These are phyloP conservation scores for Heterobasidion irregulare DNA, from an alignment of 1,284 basidiomycete species.

Conservation along the genomic window DNA sequence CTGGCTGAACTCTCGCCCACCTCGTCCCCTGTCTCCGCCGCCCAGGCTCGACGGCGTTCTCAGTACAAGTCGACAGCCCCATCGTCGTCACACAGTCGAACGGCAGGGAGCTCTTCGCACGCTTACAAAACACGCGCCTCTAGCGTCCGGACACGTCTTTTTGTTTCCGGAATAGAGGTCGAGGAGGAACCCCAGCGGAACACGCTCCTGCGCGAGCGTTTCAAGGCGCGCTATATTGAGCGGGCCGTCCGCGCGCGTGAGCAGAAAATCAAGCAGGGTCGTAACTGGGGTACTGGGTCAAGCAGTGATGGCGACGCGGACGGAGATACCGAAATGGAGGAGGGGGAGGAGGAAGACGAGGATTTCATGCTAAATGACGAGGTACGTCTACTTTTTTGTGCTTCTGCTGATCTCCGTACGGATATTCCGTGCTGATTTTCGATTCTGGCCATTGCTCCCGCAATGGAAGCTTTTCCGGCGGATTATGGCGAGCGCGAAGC, in stretches of 20 bases:
- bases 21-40: conserved; percentile 19
- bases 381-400: conserved; percentile 24
- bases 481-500: conserved; percentile 44
- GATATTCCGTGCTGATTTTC: background rate
- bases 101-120: background rate
- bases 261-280: conserved; percentile 31
- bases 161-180: background rate
- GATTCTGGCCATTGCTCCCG: background rate
- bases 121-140: background rate
- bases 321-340: conserved; percentile 35
- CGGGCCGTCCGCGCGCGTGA: conserved; percentile 46
- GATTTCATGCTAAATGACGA: conserved; percentile 54
- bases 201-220: conserved; percentile 47
- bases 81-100: conserved; percentile 5
- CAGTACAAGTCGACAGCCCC: conserved; percentile 33
- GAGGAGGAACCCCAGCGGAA: conserved; percentile 31
- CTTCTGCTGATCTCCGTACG: background rate
- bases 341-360: conserved; percentile 40
- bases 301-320: conserved; percentile 43
- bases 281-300: conserved; percentile 14
- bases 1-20: conserved; percentile 29
- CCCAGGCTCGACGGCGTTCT: conserved; percentile 30
- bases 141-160: conserved; percentile 6
- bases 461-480: conserved; percentile 49
- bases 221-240: conserved; percentile 52